phyloP scores from a whole-genome alignment of 2,329 filamentous ascomycete species.

The Aspergillus pseudoterreus region DNA sequence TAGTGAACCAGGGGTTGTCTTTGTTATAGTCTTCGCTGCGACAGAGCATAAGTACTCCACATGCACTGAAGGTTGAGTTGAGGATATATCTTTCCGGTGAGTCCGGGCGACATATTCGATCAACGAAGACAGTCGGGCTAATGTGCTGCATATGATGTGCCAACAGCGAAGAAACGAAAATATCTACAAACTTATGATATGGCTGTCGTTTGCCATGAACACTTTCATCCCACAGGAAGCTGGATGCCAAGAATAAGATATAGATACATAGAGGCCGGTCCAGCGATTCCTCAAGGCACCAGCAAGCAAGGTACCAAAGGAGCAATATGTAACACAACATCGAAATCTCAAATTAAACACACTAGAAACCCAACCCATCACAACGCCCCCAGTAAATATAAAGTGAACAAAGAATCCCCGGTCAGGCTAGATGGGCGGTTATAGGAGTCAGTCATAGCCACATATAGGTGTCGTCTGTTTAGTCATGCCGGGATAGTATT shows the following conservation, averaged over 20 bases:
- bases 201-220: too few relatives aligned
- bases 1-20: conserved; percentile 15
- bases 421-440: neutral
- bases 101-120: too few relatives aligned
- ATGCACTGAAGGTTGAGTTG: too few relatives aligned
- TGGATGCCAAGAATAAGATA: conserved; percentile 12
- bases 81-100: too few relatives aligned
- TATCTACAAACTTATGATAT: too few relatives aligned
- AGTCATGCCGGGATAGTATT: neutral
- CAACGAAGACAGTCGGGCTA: too few relatives aligned
- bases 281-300: conserved; percentile 14
- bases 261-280: conserved; percentile 24
- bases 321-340: conserved; percentile 7
- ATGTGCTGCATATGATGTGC: too few relatives aligned
- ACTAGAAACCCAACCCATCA: conserved; percentile 3
- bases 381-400: conserved; percentile 16
- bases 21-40: too few relatives aligned
- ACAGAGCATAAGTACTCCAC: too few relatives aligned
- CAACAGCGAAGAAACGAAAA: too few relatives aligned
- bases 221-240: neutral
- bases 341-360: conserved; percentile 8
- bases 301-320: conserved; percentile 14
- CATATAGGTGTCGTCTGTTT: neutral
- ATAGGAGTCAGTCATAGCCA: neutral
- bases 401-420: conserved; percentile 3